These are phyloP conservation scores for Arctostaphylos glauca DNA, from an alignment of 148 eudicot genomes.

Conservation along the genomic window DNA sequence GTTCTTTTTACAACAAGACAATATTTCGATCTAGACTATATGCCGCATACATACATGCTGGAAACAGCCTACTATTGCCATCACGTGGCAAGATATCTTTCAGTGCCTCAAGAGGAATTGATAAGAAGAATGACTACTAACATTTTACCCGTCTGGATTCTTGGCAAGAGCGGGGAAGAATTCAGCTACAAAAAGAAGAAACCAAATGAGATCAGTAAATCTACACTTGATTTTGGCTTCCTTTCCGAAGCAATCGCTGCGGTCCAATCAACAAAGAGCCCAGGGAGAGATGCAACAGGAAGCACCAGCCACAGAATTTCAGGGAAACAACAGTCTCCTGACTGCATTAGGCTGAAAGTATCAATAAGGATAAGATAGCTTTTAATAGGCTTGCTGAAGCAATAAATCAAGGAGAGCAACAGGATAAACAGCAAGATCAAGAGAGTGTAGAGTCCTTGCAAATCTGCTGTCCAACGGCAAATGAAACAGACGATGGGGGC, in stretches of 20 bases:
- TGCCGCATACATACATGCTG: neutral
- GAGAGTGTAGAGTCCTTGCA: neutral
- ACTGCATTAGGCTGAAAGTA: neutral
- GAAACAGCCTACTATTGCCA: slow-evolving; percentile 1
- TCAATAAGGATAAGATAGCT: neutral
- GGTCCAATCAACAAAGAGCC: neutral
- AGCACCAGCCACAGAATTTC: neutral
- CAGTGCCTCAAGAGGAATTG: neutral
- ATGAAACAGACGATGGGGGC: neutral
- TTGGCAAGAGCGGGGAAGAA: neutral
- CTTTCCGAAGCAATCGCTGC: neutral
- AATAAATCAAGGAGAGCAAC: neutral
- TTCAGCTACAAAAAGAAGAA: slow-evolving; percentile 5
- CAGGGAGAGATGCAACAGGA: neutral
- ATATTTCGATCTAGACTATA: neutral
- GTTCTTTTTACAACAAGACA: too few species aligned
- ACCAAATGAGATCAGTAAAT: slow-evolving; percentile 3
- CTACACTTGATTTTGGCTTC: slow-evolving; percentile 11
- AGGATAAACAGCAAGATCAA: neutral
- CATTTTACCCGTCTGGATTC: neutral
- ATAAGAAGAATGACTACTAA: neutral
- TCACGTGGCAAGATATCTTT: neutral
- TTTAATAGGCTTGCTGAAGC: neutral
- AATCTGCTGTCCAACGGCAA: neutral
- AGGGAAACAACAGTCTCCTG: neutral